phyloP scores from a whole-genome alignment of 208 protist genomes.

The Crithidia mellificae region DNA sequence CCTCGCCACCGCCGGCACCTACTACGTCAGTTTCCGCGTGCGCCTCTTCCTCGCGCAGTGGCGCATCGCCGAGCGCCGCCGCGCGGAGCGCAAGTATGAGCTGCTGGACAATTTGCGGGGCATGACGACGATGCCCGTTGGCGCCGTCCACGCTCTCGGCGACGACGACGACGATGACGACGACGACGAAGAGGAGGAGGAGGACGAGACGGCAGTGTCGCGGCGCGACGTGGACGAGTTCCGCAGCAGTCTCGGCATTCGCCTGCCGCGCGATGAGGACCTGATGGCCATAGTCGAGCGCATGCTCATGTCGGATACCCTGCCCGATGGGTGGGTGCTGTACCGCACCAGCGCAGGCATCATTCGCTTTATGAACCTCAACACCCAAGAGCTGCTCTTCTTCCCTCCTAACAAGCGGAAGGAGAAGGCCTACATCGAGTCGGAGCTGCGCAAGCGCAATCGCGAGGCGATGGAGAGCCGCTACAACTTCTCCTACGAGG shows the following conservation, averaged over 20 bases:
- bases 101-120: conserved; percentile 65
- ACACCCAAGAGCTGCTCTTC: conserved; percentile 88
- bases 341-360: conserved; percentile 86
- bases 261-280: conserved; percentile 82
- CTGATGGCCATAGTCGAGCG: conserved; percentile 77
- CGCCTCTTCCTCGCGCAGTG: conserved; percentile 76
- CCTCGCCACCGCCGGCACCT: conserved; percentile 43
- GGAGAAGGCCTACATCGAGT: conserved; percentile 66
- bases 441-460: conserved; percentile 70
- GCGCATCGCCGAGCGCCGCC: conserved; percentile 68
- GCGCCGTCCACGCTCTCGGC: conserved; percentile 46
- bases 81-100: conserved; percentile 73
- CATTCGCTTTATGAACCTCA: conserved; percentile 89
- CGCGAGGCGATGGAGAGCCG: conserved; percentile 73
- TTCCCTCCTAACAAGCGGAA: conserved; percentile 76
- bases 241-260: conserved; percentile 81
- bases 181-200: conserved; percentile 67
- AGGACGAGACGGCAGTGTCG: conserved; percentile 70
- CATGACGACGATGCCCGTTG: conserved; percentile 35
- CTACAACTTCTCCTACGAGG: conserved; percentile 71
- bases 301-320: conserved; percentile 82
- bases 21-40: conserved; percentile 67
- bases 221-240: conserved; percentile 88
- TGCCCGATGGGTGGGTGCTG: conserved; percentile 88
- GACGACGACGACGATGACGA: conserved; percentile 55